These are phyloP conservation scores for Oryza officinalis DNA, from an alignment of 176 grass and related monocot species.

Conservation along the genomic window DNA sequence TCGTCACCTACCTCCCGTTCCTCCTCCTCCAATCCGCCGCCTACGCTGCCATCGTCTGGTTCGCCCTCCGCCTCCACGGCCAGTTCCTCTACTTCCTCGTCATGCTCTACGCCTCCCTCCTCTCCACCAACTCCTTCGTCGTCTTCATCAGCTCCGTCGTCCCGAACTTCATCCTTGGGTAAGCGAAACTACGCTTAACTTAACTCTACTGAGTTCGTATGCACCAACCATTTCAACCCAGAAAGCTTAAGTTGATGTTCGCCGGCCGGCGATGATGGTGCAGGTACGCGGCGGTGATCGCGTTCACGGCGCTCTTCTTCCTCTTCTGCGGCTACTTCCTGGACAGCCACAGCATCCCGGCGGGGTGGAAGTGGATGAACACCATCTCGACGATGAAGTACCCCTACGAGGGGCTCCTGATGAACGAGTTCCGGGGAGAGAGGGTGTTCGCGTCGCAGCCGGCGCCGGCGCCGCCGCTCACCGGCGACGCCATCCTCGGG, in stretches of 20 bases:
- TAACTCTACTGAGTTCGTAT: too few relatives aligned
- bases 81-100: slow-evolving; percentile 65
- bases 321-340: slow-evolving; percentile 69
- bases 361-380: slow-evolving; percentile 69
- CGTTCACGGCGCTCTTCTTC: slow-evolving; percentile 79
- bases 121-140: slow-evolving; percentile 74
- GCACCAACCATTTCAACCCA: too few relatives aligned
- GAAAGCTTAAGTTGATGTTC: not conserved
- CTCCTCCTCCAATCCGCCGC: slow-evolving; percentile 57
- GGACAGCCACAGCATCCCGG: slow-evolving; percentile 51
- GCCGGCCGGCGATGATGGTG: too few relatives aligned
- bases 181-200: not conserved
- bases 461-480: not conserved
- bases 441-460: not conserved
- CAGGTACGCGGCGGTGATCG: slow-evolving; percentile 69
- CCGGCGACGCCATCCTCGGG: slow-evolving; percentile 50
- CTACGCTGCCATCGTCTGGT: slow-evolving; percentile 60
- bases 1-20: slow-evolving; percentile 61
- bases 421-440: slow-evolving; percentile 52
- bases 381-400: slow-evolving; percentile 64
- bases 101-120: slow-evolving; percentile 63
- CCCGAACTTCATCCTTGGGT: slow-evolving; percentile 69
- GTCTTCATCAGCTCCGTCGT: slow-evolving; percentile 73
- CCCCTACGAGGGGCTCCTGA: slow-evolving; percentile 65
- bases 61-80: slow-evolving; percentile 47